These are phyloP conservation scores for Kregervanrija pseudodelftensis DNA, from an alignment of 805 yeast genomes.

Conservation along the genomic window DNA sequence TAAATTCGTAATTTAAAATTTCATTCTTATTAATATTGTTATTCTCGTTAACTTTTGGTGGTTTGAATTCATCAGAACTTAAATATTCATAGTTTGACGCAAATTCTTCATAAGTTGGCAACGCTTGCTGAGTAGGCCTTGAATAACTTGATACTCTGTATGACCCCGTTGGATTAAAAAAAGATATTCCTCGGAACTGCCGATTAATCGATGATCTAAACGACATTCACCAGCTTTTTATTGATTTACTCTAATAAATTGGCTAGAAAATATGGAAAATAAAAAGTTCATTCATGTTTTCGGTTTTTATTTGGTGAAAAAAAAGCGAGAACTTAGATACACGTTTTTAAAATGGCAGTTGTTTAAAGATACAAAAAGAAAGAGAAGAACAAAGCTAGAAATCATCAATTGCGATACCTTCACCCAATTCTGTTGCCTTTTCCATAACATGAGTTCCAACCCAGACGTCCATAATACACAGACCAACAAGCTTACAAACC, in stretches of 20 bases:
- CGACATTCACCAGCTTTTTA: too few relatives aligned
- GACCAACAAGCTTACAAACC: slow-evolving; percentile 51
- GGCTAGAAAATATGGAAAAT: too few relatives aligned
- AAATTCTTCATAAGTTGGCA: too few relatives aligned
- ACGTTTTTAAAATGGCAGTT: not conserved
- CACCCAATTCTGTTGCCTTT: slow-evolving; percentile 16
- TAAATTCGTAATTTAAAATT: not conserved
- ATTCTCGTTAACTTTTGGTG: too few relatives aligned
- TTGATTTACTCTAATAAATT: too few relatives aligned
- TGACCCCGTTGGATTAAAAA: too few relatives aligned
- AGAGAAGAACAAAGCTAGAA: slow-evolving; percentile 15
- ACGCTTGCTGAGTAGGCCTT: too few relatives aligned
- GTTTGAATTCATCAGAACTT: too few relatives aligned
- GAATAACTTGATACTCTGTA: too few relatives aligned
- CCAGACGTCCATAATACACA: slow-evolving; percentile 57
- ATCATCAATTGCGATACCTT: slow-evolving; percentile 28
- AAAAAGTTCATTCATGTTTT: not conserved
- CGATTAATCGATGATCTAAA: too few relatives aligned
- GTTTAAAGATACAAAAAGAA: not conserved
- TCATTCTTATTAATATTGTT: not conserved
- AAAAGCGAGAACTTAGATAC: not conserved
- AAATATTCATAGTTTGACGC: too few relatives aligned
- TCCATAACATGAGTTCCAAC: slow-evolving; percentile 39
- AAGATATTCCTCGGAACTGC: too few relatives aligned
- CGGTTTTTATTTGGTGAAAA: not conserved